Evolutionary conservation across 164 flowering plant genomes (phyloP), one percentile per base, ranked within the genome.

Genomic region (Aristolochia contorta): DNA sequence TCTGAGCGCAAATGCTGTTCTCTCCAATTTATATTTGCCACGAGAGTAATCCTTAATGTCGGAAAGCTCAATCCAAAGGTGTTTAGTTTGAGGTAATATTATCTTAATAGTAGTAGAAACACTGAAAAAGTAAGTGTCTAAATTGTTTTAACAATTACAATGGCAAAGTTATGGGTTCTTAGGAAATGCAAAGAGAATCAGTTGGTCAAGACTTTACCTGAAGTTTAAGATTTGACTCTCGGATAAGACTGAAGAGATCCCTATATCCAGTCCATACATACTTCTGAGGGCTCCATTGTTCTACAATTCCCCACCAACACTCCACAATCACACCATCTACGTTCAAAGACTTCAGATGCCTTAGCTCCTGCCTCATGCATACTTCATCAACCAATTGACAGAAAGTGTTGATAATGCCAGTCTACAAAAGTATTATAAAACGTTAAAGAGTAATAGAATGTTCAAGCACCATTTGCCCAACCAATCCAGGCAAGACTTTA

Each of bases 271-370:
- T 76, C 97, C 97, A 91, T 20, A 64, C 57, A 66, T 88, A 91
- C 51, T 85, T 85, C 68, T 82, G 94, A 1, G 97, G 94, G 53
- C 66, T 76, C 87, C 91, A 83, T 8, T 79, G 74, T 72, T 91
- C 97, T 46, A 86, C 80, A 59, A 91, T 85, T 47, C 94, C 96
- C 97, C 96, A 88, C 94, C 94, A 87, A 76, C 95, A 87, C 52
- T 81, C 72, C 41, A 90, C 92, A 62, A 79, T 66, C 20, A 90
- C 86, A 21, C 97, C 96, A 78, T 91, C 97, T 12, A 79, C 84
- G 65, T 82, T 74, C 55, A 82, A 60, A 43, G 96, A 82, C 67
- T 86, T 85, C 54, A 91, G 65, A 63, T 77, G 79, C 58, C 74
- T 81, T 49, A 91, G 60, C 66, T 86, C 89, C 66, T 80, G 77